A percentile compares a stretch with the other conserved stretches of the same genome.
Evolutionary conservation across 345 rosid genomes (phyloP).

Genomic region (Cardamine resedifolia): DNA sequence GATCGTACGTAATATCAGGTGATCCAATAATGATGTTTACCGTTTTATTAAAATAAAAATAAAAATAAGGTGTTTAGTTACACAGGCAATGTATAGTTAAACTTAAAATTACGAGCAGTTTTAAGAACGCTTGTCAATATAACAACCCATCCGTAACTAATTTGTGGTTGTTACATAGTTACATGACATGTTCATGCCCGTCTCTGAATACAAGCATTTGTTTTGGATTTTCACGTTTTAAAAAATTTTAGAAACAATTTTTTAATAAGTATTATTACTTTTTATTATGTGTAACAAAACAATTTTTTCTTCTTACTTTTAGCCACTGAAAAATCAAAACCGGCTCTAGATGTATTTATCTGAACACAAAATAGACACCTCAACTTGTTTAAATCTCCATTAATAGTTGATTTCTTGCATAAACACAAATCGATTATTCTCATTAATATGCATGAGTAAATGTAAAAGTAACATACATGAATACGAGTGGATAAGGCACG

Average conservation of each 20-base stretch:
- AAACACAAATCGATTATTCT: background rate
- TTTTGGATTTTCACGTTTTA: too few relatives aligned
- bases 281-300: too few relatives aligned
- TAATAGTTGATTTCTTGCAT: slow-evolving; percentile 5
- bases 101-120: background rate
- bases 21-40: too few relatives aligned
- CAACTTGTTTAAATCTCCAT: background rate
- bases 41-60: too few relatives aligned
- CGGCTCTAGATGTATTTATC: too few relatives aligned
- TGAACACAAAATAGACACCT: background rate
- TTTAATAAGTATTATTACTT: too few relatives aligned
- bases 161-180: background rate
- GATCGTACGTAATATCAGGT: background rate
- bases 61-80: too few relatives aligned
- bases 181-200: too few relatives aligned
- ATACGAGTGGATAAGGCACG: slow-evolving; percentile 19
- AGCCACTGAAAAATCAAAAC: too few relatives aligned
- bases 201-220: too few relatives aligned
- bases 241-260: too few relatives aligned
- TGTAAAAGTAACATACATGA: slow-evolving; percentile 8
- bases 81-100: background rate
- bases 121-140: background rate
- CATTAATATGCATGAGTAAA: slow-evolving; percentile 6
- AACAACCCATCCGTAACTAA: background rate
- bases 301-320: too few relatives aligned